These are phyloP conservation scores for Baudoinia panamericana DNA, from an alignment of 495 filamentous ascomycete species.

Conservation along the genomic window DNA sequence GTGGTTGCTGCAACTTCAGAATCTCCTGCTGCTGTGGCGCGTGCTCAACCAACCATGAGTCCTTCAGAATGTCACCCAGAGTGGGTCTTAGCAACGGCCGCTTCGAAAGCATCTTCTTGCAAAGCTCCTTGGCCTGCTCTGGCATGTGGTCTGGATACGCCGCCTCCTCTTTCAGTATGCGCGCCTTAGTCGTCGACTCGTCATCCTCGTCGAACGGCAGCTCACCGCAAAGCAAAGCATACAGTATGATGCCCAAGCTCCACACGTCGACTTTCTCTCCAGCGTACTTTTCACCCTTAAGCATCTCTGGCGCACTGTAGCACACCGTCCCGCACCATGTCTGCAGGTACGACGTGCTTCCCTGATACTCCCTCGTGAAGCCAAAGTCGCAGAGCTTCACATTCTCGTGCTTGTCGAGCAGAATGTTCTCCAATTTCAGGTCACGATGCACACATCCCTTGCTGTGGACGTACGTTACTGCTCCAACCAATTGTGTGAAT, in stretches of 20 bases:
- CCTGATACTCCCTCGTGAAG: conserved; percentile 94
- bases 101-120: conserved; percentile 71
- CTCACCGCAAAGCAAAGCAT: conserved; percentile 82
- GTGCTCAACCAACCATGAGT: conserved; percentile 81
- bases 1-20: conserved; percentile 66
- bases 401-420: conserved; percentile 92
- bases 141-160: conserved; percentile 70
- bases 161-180: conserved; percentile 74
- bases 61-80: conserved; percentile 73
- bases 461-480: conserved; percentile 88
- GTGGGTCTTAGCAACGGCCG: conserved; percentile 72
- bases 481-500: conserved; percentile 90
- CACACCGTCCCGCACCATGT: conserved; percentile 97
- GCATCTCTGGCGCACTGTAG: conserved; percentile 96
- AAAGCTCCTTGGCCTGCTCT: conserved; percentile 59
- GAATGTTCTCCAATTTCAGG: conserved; percentile 91
- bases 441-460: conserved; percentile 95
- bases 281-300: conserved; percentile 95
- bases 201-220: conserved; percentile 93
- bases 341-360: conserved; percentile 85
- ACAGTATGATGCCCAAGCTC: conserved; percentile 94
- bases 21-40: conserved; percentile 84
- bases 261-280: conserved; percentile 97
- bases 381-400: conserved; percentile 99
- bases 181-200: conserved; percentile 63